phyloP scores from a whole-genome alignment of 2,329 filamentous ascomycete genomes.

The Fusarium cyanostomum region DNA sequence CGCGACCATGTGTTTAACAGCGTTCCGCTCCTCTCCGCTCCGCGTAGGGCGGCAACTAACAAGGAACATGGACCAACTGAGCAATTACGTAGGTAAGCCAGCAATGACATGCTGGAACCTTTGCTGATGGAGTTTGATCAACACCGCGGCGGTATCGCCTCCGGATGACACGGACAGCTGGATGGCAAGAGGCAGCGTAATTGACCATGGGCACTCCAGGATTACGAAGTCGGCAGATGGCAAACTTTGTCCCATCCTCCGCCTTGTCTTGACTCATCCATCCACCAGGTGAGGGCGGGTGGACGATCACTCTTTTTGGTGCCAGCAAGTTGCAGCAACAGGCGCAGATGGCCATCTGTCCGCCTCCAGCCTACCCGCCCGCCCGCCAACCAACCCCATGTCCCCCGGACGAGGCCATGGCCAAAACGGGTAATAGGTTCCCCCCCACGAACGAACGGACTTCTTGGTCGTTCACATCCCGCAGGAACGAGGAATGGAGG shows the following conservation, averaged over 20 bases:
- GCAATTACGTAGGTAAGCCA: slow-evolving; percentile 37
- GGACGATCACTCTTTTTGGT: slow-evolving; percentile 10
- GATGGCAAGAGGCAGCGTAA: background rate
- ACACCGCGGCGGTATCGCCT: background rate
- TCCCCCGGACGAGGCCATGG: slow-evolving; percentile 20
- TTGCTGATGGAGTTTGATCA: slow-evolving; percentile 21
- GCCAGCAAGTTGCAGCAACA: too few relatives aligned
- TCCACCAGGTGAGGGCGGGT: background rate
- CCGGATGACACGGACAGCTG: slow-evolving; percentile 17
- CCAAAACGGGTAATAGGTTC: slow-evolving; percentile 31
- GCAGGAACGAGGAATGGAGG: slow-evolving; percentile 33
- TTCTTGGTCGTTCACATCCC: slow-evolving; percentile 24
- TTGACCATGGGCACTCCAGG: background rate
- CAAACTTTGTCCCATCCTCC: background rate
- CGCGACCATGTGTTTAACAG: slow-evolving; percentile 31
- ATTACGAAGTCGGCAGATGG: slow-evolving; percentile 9
- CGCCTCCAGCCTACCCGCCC: slow-evolving; percentile 34
- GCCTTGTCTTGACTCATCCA: background rate
- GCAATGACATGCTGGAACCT: slow-evolving; percentile 23
- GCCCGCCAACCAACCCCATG: slow-evolving; percentile 35
- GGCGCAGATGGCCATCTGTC: slow-evolving; percentile 29
- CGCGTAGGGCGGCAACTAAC: slow-evolving; percentile 36
- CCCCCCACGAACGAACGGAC: slow-evolving; percentile 27
- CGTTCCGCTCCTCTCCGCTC: slow-evolving; percentile 33
- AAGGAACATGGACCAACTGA: slow-evolving; percentile 15